Percentiles rank a stretch among this genome's conserved stretches.
Conservation (phyloP, 345 rosid genomes). For the Heritiera littoralis region DNA sequence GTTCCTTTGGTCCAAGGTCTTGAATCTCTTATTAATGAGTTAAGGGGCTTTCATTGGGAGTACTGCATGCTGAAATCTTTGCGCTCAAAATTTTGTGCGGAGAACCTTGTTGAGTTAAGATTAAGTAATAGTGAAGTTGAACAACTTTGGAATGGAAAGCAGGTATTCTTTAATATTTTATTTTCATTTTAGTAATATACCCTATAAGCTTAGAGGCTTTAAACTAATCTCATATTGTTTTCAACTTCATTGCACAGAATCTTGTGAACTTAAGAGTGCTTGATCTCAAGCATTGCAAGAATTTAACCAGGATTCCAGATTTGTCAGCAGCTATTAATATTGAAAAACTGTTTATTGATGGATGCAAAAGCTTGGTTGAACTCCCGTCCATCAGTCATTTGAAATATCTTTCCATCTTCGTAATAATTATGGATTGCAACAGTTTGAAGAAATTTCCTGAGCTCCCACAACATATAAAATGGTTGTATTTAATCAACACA, state of each 20-base stretch:
- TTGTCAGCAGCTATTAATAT: constrained; percentile 31
- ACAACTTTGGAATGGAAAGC: background rate
- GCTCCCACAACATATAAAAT: background rate
- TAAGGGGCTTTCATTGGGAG: constrained; percentile 39
- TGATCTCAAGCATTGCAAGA: constrained; percentile 23
- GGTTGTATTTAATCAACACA: background rate
- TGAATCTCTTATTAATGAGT: constrained; percentile 30
- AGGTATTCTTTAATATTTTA: no score
- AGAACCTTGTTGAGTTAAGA: constrained; percentile 34
- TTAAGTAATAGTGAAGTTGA: constrained; percentile 23
- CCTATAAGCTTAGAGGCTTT: background rate
- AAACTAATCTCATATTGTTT: background rate
- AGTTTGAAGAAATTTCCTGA: background rate
- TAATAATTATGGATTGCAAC: no score
- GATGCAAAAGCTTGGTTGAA: constrained; percentile 30
- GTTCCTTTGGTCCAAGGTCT: constrained; percentile 17
- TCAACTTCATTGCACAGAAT: constrained; percentile 19
- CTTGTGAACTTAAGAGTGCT: constrained; percentile 32
- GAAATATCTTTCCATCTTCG: no score
- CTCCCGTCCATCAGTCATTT: constrained; percentile 9
- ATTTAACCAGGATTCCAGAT: constrained; percentile 24
- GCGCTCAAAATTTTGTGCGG: constrained; percentile 26
- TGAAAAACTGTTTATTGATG: constrained; percentile 16
- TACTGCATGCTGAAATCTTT: constrained; percentile 30
- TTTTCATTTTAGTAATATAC: background rate